These are phyloP conservation scores for Clarireedia monteithiana DNA, from an alignment of 2,329 filamentous ascomycete species.

Conservation along the genomic window DNA sequence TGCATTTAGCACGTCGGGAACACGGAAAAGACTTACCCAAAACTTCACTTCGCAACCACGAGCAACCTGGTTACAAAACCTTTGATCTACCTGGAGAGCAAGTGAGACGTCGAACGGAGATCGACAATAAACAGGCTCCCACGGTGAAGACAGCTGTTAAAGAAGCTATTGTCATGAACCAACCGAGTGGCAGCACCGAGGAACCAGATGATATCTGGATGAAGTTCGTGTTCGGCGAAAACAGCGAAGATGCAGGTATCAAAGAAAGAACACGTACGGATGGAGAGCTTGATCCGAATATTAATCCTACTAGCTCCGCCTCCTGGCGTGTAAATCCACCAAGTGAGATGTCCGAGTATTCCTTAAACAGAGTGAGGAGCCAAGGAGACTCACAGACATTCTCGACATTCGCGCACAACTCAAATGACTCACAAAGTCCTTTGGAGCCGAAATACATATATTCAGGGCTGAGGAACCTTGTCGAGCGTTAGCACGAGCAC, in stretches of 20 bases:
- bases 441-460: background rate
- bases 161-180: too few relatives aligned
- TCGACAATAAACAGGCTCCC: too few relatives aligned
- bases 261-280: background rate
- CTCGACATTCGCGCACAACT: conserved; percentile 2
- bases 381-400: background rate
- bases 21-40: too few relatives aligned
- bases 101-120: too few relatives aligned
- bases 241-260: background rate
- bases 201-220: conserved; percentile 6
- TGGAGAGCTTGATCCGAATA: background rate
- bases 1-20: too few relatives aligned
- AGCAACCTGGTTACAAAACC: too few relatives aligned
- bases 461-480: background rate
- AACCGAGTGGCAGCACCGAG: background rate
- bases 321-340: background rate
- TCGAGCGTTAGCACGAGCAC: background rate
- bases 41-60: too few relatives aligned
- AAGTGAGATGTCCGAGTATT: background rate
- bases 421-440: background rate
- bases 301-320: background rate
- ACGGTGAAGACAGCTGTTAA: too few relatives aligned
- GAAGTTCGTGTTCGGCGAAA: conserved; percentile 6
- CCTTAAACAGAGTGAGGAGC: background rate
- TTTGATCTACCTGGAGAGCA: too few relatives aligned